A percentile compares a stretch with the other conserved stretches of the same genome.
phyloP scores from a whole-genome alignment of 169 alveolate genomes.

The Cryptosporidium sp. region DNA sequence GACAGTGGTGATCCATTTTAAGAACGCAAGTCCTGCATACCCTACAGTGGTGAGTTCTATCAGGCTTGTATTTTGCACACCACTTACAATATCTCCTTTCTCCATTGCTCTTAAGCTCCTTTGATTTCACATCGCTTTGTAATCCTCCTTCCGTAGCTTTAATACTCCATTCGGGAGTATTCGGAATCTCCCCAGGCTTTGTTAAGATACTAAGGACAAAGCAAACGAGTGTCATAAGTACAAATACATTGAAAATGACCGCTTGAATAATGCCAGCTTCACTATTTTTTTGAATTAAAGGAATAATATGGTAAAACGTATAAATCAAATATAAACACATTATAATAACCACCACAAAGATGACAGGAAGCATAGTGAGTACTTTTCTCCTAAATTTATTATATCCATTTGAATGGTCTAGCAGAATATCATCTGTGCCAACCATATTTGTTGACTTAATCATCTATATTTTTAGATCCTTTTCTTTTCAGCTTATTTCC shows the following conservation, averaged over 20 bases:
- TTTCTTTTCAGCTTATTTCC: neutral
- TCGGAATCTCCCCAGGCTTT: conserved; percentile 88
- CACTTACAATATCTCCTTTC: conserved; percentile 81
- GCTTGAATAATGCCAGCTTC: conserved; percentile 74
- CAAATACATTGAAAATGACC: conserved; percentile 68
- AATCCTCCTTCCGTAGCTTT: conserved; percentile 16
- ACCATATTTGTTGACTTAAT: conserved; percentile 6
- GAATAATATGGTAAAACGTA: conserved; percentile 55
- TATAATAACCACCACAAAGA: conserved; percentile 28
- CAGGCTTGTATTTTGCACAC: conserved; percentile 85
- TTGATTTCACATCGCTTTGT: neutral
- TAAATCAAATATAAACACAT: conserved; percentile 40
- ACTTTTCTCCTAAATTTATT: conserved; percentile 25
- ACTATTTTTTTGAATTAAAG: conserved; percentile 16
- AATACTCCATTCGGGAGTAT: conserved; percentile 86
- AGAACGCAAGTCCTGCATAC: conserved; percentile 88
- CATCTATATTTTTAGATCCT: conserved; percentile 27
- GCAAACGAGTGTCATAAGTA: conserved; percentile 81
- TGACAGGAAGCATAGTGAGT: conserved; percentile 43
- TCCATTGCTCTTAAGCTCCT: conserved; percentile 60
- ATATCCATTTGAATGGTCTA: neutral
- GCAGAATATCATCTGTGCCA: neutral
- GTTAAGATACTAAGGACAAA: conserved; percentile 84
- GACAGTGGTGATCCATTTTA: conserved; percentile 93
- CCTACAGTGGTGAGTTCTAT: conserved; percentile 85